phyloP scores from a whole-genome alignment of 2,329 filamentous ascomycete species.

The Ophiosphaerella herpotricha region DNA sequence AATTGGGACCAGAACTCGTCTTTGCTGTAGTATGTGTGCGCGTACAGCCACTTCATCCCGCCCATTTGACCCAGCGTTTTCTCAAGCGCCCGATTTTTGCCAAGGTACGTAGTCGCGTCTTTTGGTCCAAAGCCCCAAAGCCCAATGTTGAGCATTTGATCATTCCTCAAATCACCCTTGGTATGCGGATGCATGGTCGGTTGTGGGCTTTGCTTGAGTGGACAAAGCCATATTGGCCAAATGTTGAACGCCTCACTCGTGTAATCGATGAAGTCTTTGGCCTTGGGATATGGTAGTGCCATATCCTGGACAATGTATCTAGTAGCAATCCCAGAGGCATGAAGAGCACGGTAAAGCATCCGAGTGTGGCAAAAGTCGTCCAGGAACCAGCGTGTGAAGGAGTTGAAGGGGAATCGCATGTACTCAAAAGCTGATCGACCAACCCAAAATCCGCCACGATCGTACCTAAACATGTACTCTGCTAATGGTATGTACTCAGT shows the following conservation, averaged over 20 bases:
- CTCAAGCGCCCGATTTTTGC: slow-evolving; percentile 65
- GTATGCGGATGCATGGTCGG: slow-evolving; percentile 43
- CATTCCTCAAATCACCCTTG: slow-evolving; percentile 30
- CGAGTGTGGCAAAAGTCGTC: slow-evolving; percentile 67
- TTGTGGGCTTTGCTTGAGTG: slow-evolving; percentile 44
- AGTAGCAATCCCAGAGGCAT: slow-evolving; percentile 64
- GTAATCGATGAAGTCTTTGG: slow-evolving; percentile 51
- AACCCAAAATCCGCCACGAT: slow-evolving; percentile 72
- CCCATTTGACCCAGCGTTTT: slow-evolving; percentile 61
- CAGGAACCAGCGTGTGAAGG: slow-evolving; percentile 63
- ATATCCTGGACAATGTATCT: slow-evolving; percentile 70
- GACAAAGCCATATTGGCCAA: slow-evolving; percentile 57
- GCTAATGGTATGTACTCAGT: slow-evolving; percentile 63
- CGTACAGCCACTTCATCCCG: slow-evolving; percentile 73
- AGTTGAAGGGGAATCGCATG: slow-evolving; percentile 68
- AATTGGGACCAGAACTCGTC: slow-evolving; percentile 72
- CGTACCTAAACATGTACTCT: slow-evolving; percentile 74
- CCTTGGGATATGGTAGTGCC: slow-evolving; percentile 50
- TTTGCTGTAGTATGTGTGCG: slow-evolving; percentile 69
- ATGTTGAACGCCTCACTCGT: slow-evolving; percentile 48
- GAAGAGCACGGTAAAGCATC: slow-evolving; percentile 68
- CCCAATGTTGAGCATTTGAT: slow-evolving; percentile 60
- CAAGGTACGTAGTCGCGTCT: slow-evolving; percentile 51
- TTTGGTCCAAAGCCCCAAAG: slow-evolving; percentile 76
- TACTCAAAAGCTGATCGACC: slow-evolving; percentile 66